Conservation (phyloP, 1,284 basidiomycete species). For the Amylostereum areolatum region DNA sequence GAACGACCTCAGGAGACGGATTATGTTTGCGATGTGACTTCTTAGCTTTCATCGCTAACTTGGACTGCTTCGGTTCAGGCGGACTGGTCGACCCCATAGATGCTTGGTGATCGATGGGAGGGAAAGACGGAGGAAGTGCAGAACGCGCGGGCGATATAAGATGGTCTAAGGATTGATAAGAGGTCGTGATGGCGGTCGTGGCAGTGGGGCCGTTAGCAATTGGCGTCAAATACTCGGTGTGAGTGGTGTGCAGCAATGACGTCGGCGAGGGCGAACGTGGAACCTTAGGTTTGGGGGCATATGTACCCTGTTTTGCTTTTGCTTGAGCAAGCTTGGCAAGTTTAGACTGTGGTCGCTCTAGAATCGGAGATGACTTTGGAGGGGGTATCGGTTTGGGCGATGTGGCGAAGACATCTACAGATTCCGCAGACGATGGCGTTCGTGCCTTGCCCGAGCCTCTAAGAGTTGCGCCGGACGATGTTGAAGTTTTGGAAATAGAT, state of each 20-base stretch:
- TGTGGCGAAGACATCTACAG: not conserved
- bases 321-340: slow-evolving; percentile 63
- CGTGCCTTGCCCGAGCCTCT: not conserved
- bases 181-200: slow-evolving; percentile 75
- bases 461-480: not conserved
- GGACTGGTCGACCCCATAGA: slow-evolving; percentile 6
- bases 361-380: not conserved
- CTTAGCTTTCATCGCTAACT: slow-evolving; percentile 65
- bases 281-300: slow-evolving; percentile 18
- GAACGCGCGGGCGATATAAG: slow-evolving; percentile 24
- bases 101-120: slow-evolving; percentile 6
- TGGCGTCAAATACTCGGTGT: slow-evolving; percentile 66
- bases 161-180: slow-evolving; percentile 47
- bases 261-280: slow-evolving; percentile 17
- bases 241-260: slow-evolving; percentile 28
- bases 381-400: not conserved
- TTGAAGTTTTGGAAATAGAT: too few relatives aligned
- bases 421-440: not conserved
- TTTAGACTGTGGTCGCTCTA: slow-evolving; percentile 47
- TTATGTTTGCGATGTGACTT: slow-evolving; percentile 27
- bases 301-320: slow-evolving; percentile 33
- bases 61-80: slow-evolving; percentile 45
- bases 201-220: slow-evolving; percentile 70
- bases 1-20: slow-evolving; percentile 28
- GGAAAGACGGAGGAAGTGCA: slow-evolving; percentile 18